Percentiles rank a stretch among this genome's conserved stretches.
Conservation (phyloP, 2,329 filamentous ascomycete species). For the Pseudocercospora eumusae region DNA sequence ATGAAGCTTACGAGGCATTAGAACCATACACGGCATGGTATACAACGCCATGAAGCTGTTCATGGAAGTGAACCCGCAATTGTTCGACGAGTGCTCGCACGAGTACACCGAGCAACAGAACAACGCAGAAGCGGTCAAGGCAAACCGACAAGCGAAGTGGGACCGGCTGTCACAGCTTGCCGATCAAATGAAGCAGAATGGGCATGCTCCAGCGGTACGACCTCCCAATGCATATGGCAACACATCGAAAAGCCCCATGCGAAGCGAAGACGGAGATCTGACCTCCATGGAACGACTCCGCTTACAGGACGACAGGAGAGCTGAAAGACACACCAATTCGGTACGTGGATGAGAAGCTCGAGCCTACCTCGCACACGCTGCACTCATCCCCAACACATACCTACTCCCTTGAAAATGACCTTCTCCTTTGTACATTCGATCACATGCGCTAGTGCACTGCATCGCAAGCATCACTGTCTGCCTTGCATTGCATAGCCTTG, state of each 20-base stretch:
- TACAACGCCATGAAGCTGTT: slow-evolving; percentile 99
- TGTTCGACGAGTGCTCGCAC: slow-evolving; percentile 98
- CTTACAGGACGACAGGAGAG: slow-evolving; percentile 75
- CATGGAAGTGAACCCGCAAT: slow-evolving; percentile 98
- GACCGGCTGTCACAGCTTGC: slow-evolving; percentile 80
- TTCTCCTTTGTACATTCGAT: slow-evolving; percentile 24
- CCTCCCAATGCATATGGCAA: slow-evolving; percentile 41
- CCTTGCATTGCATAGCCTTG: slow-evolving; percentile 23
- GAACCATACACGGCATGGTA: slow-evolving; percentile 99
- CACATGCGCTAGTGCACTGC: slow-evolving; percentile 8
- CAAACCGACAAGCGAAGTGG: slow-evolving; percentile 83
- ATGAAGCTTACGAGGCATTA: slow-evolving; percentile 44
- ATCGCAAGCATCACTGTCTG: background rate
- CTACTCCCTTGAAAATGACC: slow-evolving; percentile 19
- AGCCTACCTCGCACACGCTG: slow-evolving; percentile 21
- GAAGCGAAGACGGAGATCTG: slow-evolving; percentile 74
- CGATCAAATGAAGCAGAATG: slow-evolving; percentile 47
- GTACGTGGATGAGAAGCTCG: slow-evolving; percentile 39
- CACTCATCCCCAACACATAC: slow-evolving; percentile 29
- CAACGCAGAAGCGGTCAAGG: slow-evolving; percentile 80
- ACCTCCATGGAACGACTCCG: slow-evolving; percentile 83
- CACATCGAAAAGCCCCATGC: slow-evolving; percentile 41
- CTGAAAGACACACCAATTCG: slow-evolving; percentile 40
- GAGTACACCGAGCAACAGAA: slow-evolving; percentile 97
- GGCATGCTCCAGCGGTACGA: slow-evolving; percentile 32